Evolutionary conservation across 345 rosid species (phyloP).

Genomic region (Citrus inodora): DNA sequence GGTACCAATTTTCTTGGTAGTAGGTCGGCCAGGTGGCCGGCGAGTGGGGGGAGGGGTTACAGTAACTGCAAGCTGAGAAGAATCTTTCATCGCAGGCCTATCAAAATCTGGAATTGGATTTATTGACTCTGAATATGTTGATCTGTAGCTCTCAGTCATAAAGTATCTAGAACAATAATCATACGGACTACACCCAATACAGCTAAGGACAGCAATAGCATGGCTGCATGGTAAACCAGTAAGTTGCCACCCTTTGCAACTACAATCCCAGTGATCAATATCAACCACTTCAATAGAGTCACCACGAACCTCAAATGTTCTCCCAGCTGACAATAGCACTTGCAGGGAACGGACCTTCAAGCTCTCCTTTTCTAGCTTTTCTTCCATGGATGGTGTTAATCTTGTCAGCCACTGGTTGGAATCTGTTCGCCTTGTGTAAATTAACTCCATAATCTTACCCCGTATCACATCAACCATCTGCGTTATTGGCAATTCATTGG

Average conservation of each 20-base stretch:
- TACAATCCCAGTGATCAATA: constrained; percentile 74
- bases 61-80: constrained; percentile 51
- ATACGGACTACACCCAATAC: constrained; percentile 54
- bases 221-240: constrained; percentile 85
- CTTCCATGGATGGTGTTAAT: constrained; percentile 77
- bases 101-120: constrained; percentile 63
- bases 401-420: constrained; percentile 60
- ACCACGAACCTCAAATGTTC: constrained; percentile 78
- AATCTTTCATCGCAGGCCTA: constrained; percentile 35
- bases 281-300: constrained; percentile 68
- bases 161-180: constrained; percentile 77
- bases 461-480: constrained; percentile 86
- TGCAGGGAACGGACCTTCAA: constrained; percentile 46
- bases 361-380: constrained; percentile 65
- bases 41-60: constrained; percentile 88
- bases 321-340: constrained; percentile 57
- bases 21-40: constrained; percentile 84
- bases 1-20: constrained; percentile 56
- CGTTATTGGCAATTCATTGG: constrained; percentile 84
- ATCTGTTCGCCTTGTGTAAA: constrained; percentile 44
- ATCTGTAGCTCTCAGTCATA: constrained; percentile 62
- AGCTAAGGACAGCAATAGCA: constrained; percentile 61
- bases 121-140: constrained; percentile 62
- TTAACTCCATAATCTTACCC: constrained; percentile 68
- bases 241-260: constrained; percentile 84